A percentile compares a stretch with the other conserved stretches of the same genome.
Evolutionary conservation across 345 rosid species (phyloP).

Genomic region (Aurinia saxatilis): DNA sequence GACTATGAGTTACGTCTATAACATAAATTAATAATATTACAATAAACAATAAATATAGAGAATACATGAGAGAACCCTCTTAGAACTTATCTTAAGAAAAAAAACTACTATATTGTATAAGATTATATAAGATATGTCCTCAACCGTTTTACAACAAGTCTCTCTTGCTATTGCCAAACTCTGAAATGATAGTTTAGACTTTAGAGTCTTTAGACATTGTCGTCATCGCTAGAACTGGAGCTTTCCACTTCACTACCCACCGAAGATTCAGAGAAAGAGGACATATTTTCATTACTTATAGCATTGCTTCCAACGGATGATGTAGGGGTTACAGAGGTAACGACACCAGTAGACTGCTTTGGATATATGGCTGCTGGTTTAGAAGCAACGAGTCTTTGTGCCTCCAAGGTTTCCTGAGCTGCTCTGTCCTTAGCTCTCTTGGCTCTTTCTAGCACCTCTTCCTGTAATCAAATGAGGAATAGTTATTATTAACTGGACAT

Average conservation of each 20-base stretch:
- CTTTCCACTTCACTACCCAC: not conserved
- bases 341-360: not conserved
- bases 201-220: constrained; percentile 3
- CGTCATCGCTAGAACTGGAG: constrained; percentile 20
- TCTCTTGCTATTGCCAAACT: not conserved
- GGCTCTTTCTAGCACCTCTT: constrained; percentile 77
- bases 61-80: too few species aligned
- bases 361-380: not conserved
- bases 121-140: too few species aligned
- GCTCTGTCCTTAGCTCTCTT: constrained; percentile 75
- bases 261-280: not conserved
- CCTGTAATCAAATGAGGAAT: constrained; percentile 29
- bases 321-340: constrained; percentile 9
- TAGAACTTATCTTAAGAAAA: too few species aligned
- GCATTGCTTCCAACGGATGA: not conserved
- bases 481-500: not conserved
- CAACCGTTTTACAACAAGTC: constrained; percentile 1
- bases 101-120: too few species aligned
- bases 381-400: constrained; percentile 39
- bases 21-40: too few species aligned
- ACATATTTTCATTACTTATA: not conserved
- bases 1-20: too few species aligned
- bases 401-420: constrained; percentile 61
- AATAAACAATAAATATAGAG: too few species aligned
- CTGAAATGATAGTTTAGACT: not conserved